Conservation (phyloP, 192 early-diverging fungal genomes). For the Phycomyces nitens region DNA sequence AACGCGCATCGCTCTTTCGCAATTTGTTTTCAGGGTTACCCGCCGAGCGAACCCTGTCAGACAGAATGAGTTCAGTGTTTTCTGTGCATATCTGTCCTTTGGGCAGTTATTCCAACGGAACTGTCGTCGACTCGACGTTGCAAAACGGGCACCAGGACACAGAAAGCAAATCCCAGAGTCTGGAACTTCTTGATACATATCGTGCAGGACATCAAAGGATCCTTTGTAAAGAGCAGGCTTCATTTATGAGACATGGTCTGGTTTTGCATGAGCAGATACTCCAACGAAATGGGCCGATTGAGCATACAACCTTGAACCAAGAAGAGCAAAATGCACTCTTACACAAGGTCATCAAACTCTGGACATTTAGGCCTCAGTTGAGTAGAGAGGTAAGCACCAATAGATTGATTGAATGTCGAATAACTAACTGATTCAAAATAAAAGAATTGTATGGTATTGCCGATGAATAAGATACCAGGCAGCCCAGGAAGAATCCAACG, state of each 20-base stretch:
- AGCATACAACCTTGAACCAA: neutral
- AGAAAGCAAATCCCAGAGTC: neutral
- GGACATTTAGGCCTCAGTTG: neutral
- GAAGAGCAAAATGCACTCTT: neutral
- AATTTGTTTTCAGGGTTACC: neutral
- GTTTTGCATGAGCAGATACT: neutral
- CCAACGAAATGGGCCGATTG: neutral
- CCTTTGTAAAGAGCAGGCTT: neutral
- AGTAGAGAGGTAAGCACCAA: neutral
- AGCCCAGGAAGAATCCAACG: constrained; percentile 1
- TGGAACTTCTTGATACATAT: neutral
- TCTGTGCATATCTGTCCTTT: neutral
- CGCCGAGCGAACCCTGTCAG: neutral
- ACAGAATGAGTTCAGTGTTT: neutral
- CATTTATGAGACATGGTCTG: neutral
- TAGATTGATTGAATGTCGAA: no score
- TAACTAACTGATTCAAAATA: no score
- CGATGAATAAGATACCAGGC: neutral
- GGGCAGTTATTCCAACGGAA: neutral
- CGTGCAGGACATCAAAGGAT: neutral
- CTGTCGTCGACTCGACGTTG: neutral
- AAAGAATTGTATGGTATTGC: neutral
- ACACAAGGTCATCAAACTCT: neutral
- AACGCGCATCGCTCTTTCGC: neutral
- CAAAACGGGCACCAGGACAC: neutral